Evolutionary conservation across 2,329 filamentous ascomycete genomes (phyloP).

Genomic region (Cercospora citrullina): DNA sequence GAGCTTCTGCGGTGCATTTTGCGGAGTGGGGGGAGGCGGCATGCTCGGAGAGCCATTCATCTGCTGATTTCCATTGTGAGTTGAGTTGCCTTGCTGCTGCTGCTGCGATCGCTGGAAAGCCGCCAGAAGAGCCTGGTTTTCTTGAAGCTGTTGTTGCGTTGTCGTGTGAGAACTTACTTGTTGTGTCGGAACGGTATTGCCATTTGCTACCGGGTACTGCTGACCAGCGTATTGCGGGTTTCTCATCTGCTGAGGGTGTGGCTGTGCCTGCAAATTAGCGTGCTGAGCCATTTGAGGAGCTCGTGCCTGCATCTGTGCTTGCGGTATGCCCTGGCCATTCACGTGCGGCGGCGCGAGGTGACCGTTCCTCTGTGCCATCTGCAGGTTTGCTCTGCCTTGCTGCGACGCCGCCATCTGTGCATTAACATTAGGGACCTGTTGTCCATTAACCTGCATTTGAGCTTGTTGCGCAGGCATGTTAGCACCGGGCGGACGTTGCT

Average conservation of each 20-base stretch:
- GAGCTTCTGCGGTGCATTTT: slow-evolving; percentile 46
- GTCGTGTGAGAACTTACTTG: slow-evolving; percentile 33
- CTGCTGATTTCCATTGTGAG: slow-evolving; percentile 27
- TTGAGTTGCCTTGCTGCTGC: slow-evolving; percentile 27
- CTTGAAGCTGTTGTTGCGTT: slow-evolving; percentile 37
- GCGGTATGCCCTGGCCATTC: slow-evolving; percentile 62
- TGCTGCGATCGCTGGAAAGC: slow-evolving; percentile 32
- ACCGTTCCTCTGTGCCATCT: slow-evolving; percentile 49
- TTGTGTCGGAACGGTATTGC: slow-evolving; percentile 25
- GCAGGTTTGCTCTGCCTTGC: slow-evolving; percentile 43
- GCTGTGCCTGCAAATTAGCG: slow-evolving; percentile 29
- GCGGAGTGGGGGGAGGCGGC: slow-evolving; percentile 41
- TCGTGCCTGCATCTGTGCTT: slow-evolving; percentile 54
- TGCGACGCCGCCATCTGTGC: slow-evolving; percentile 41
- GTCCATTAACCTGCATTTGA: slow-evolving; percentile 34
- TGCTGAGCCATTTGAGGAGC: slow-evolving; percentile 26
- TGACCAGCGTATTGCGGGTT: slow-evolving; percentile 34
- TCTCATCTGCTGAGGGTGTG: slow-evolving; percentile 28
- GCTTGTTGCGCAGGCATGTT: slow-evolving; percentile 29
- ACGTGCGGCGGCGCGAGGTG: slow-evolving; percentile 53
- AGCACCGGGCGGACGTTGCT: slow-evolving; percentile 31
- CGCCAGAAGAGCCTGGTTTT: slow-evolving; percentile 36
- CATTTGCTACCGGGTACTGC: slow-evolving; percentile 35
- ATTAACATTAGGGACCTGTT: slow-evolving; percentile 40
- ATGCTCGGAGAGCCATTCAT: slow-evolving; percentile 40